These are phyloP conservation scores for Drechslerella coelobrocha DNA, from an alignment of 2,329 filamentous ascomycete genomes.

Conservation along the genomic window DNA sequence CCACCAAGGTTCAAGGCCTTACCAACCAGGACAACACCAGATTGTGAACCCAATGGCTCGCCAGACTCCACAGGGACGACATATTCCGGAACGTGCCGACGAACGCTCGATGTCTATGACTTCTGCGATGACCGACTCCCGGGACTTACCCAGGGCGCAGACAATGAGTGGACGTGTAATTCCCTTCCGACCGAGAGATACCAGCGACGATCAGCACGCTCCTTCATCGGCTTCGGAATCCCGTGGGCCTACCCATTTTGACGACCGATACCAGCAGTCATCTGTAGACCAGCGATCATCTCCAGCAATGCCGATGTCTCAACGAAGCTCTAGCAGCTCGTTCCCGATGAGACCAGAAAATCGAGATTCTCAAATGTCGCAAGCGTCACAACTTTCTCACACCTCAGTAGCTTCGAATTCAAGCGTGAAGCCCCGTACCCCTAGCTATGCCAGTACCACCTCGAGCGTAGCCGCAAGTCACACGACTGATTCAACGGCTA, in stretches of 20 bases:
- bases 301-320: slow-evolving; percentile 40
- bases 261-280: slow-evolving; percentile 34
- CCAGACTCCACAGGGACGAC: slow-evolving; percentile 87
- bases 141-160: slow-evolving; percentile 74
- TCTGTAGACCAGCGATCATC: slow-evolving; percentile 36
- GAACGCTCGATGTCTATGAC: slow-evolving; percentile 97
- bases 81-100: slow-evolving; percentile 89
- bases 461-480: slow-evolving; percentile 55
- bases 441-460: slow-evolving; percentile 56
- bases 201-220: slow-evolving; percentile 55
- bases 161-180: slow-evolving; percentile 94
- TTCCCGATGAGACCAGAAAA: slow-evolving; percentile 41
- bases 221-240: slow-evolving; percentile 56
- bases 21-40: slow-evolving; percentile 50
- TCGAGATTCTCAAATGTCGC: slow-evolving; percentile 47
- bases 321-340: slow-evolving; percentile 52
- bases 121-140: slow-evolving; percentile 74
- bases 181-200: slow-evolving; percentile 73
- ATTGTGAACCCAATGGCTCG: slow-evolving; percentile 68
- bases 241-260: slow-evolving; percentile 55
- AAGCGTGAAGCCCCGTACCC: slow-evolving; percentile 58
- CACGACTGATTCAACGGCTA: slow-evolving; percentile 47
- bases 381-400: slow-evolving; percentile 27
- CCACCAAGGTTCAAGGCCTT: slow-evolving; percentile 65
- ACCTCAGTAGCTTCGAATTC: slow-evolving; percentile 56